A percentile compares a stretch with the other conserved stretches of the same genome.
phyloP scores from a whole-genome alignment of 1,139 yeast genomes.

The Protomyces lactucae-debilis region DNA sequence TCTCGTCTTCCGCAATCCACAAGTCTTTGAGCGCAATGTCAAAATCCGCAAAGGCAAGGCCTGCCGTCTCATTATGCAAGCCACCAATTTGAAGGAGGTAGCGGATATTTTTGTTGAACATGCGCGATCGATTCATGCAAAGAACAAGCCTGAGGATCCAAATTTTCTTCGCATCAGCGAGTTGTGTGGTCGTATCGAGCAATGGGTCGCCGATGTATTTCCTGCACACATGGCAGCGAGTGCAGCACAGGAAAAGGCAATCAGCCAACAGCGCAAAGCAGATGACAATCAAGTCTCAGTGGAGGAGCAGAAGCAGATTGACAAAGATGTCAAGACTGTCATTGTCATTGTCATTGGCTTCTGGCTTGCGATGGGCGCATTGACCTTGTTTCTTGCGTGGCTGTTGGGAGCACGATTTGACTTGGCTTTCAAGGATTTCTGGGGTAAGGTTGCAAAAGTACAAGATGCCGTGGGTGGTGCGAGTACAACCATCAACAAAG shows the following conservation, averaged over 20 bases:
- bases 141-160: constrained; percentile 75
- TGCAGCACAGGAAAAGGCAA: constrained; percentile 17
- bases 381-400: constrained; percentile 34
- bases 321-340: constrained; percentile 30
- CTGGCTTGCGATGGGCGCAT: constrained; percentile 33
- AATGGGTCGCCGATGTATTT: constrained; percentile 34
- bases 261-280: constrained; percentile 25
- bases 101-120: constrained; percentile 69
- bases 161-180: constrained; percentile 79
- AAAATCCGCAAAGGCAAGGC: constrained; percentile 94
- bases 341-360: constrained; percentile 33
- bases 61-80: constrained; percentile 57
- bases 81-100: constrained; percentile 73
- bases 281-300: constrained; percentile 16
- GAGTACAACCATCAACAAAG: neutral
- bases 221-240: constrained; percentile 30
- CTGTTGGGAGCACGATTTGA: constrained; percentile 35
- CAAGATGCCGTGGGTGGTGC: constrained; percentile 1
- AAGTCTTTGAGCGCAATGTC: constrained; percentile 64
- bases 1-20: constrained; percentile 73
- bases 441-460: constrained; percentile 3
- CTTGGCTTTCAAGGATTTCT: constrained; percentile 16
- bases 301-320: constrained; percentile 19
- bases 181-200: constrained; percentile 72
- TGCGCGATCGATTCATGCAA: constrained; percentile 69